phyloP scores from a whole-genome alignment of 176 grass and related monocot species.

The Metroxylon sagu region DNA sequence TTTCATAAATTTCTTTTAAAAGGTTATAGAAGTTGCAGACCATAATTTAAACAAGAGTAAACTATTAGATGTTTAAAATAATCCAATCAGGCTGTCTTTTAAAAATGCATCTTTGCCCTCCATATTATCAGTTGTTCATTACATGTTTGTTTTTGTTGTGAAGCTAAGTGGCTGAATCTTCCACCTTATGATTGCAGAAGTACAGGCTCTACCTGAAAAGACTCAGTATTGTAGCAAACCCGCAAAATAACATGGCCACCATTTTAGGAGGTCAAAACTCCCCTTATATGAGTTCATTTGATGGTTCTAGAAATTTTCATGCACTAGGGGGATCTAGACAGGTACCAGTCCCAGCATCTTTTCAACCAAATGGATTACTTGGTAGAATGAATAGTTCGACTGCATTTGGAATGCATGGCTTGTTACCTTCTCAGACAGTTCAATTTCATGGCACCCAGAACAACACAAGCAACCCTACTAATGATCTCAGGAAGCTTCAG shows the following conservation, averaged over 20 bases:
- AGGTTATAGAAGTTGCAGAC: no score
- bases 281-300: slow-evolving; percentile 35
- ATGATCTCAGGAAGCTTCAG: slow-evolving; percentile 7
- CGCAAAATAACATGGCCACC: slow-evolving; percentile 6
- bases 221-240: slow-evolving; percentile 19
- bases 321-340: slow-evolving; percentile 46
- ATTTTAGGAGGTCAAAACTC: slow-evolving; percentile 44
- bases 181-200: slow-evolving; percentile 48
- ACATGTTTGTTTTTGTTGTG: slow-evolving; percentile 6
- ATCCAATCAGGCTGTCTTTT: no score
- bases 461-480: slow-evolving; percentile 23
- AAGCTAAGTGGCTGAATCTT: no score
- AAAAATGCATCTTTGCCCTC: no score
- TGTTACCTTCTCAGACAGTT: slow-evolving; percentile 36
- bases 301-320: slow-evolving; percentile 63
- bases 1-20: no score
- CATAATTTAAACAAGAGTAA: no score
- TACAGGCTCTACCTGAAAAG: slow-evolving; percentile 48
- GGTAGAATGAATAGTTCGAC: slow-evolving; percentile 50
- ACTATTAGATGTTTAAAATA: no score
- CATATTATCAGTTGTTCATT: not conserved
- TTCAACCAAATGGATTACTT: slow-evolving; percentile 37
- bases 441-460: slow-evolving; percentile 26
- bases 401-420: slow-evolving; percentile 37
- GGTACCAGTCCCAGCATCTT: slow-evolving; percentile 20